A percentile compares a stretch with the other conserved stretches of the same genome.
Conservation (phyloP, 176 grass and related monocot genomes). For the Puccinellia tenuiflora region DNA sequence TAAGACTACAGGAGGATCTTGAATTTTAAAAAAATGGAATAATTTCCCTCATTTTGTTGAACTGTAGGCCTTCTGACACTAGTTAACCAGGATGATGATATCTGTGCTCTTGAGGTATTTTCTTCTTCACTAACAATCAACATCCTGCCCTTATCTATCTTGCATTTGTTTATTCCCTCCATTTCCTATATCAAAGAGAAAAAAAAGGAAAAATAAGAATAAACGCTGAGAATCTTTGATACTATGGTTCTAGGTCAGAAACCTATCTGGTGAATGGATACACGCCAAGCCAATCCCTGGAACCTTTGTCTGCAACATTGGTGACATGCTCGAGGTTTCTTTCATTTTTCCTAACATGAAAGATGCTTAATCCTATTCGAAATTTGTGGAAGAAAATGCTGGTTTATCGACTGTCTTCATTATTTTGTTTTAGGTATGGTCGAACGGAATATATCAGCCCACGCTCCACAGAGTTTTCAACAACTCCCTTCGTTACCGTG, state of each 20-base stretch:
- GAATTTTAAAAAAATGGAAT: not conserved
- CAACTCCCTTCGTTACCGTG: constrained; percentile 61
- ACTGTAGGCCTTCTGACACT: constrained; percentile 71
- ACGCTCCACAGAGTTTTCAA: constrained; percentile 82
- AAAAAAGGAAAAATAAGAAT: not conserved
- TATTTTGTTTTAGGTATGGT: constrained; percentile 56
- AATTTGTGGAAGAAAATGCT: not conserved
- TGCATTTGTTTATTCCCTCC: not conserved
- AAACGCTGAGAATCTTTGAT: not conserved
- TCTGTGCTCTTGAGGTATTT: constrained; percentile 75
- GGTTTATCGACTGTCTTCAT: not conserved
- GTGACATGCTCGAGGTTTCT: constrained; percentile 85
- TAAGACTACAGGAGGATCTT: not conserved
- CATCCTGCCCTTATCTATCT: not conserved
- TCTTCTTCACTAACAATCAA: not conserved
- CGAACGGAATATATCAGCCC: constrained; percentile 75
- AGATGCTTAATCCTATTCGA: not conserved
- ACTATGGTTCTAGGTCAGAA: constrained; percentile 56
- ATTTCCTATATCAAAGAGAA: not conserved
- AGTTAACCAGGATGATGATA: constrained; percentile 76
- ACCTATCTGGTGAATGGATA: constrained; percentile 78
- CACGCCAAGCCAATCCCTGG: constrained; percentile 63
- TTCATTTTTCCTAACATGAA: not conserved
- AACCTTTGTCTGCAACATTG: constrained; percentile 88
- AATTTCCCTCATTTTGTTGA: not conserved